Evolutionary conservation across 306 rosid genomes (phyloP), one percentile per base, ranked within the genome.

Genomic region (Bauhinia variegata): DNA sequence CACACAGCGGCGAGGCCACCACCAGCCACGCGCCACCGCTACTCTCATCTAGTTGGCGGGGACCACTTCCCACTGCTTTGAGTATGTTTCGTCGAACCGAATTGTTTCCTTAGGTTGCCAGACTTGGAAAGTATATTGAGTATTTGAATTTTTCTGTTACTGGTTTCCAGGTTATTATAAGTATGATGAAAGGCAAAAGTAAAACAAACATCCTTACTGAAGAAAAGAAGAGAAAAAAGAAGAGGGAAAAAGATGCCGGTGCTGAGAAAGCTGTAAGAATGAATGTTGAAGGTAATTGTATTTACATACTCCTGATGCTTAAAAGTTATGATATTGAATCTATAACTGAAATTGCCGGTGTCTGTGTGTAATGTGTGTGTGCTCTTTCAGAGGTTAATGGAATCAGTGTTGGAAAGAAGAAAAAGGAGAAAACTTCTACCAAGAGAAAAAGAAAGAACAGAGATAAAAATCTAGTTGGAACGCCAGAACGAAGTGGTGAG

Each of bases 161-260:
- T n/a, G n/a, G 44, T 11, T 60, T 23, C 39, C 39, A 52, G 75
- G 16, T 47, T 36, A 57, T 59, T 5, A 57, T 59, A 3, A 33
- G 13, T 4, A 33, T 31, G 28, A 65, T 49, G 54, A 70, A 76
- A 44, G 69, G 47, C 11, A 53, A 71, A 49, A 46, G 67, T 2
- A 74, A 73, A 50, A 51, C 13, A 43, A 60, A 58, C 16, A 14
- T 11, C 34, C 42, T 7, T 10, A 4, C 8, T 8, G 69, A 31
- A 77, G 80, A 77, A 74, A 83, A 46, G 54, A 80, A 83, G 80
- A 77, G 61, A 42, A 79, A 76, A 43, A 69, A 80, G 23, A 79
- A 46, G 42, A 53, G 48, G 67, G 79, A 70, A 54, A 77, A 41
- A 55, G 63, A 55, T 54, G 63, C 30, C 34, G 79, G 53, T 56